phyloP scores from a whole-genome alignment of 1,284 basidiomycete genomes.

The Pseudozyma hubeiensis region DNA sequence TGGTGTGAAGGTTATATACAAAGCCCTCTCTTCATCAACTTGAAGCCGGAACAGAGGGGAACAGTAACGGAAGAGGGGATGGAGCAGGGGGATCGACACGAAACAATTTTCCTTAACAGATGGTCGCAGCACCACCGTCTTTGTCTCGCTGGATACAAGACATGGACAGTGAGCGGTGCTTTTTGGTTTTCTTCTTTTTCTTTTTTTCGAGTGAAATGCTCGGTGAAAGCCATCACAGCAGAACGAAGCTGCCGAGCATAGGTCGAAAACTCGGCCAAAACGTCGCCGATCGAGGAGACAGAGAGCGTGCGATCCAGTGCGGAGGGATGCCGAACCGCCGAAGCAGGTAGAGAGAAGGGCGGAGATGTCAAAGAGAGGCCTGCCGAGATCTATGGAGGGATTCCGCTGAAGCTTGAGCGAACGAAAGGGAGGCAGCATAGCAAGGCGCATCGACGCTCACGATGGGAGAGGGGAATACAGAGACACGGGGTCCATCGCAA shows the following conservation, averaged over 20 bases:
- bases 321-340: slow-evolving; percentile 11
- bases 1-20: slow-evolving; percentile 1
- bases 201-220: background rate
- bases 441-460: slow-evolving; percentile 4
- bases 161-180: background rate
- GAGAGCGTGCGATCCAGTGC: slow-evolving; percentile 16
- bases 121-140: slow-evolving; percentile 5
- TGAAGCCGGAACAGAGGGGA: background rate
- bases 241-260: slow-evolving; percentile 16
- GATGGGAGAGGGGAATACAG: slow-evolving; percentile 30
- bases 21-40: slow-evolving; percentile 1
- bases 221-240: slow-evolving; percentile 11
- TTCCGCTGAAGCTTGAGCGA: slow-evolving; percentile 32
- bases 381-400: slow-evolving; percentile 32
- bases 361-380: slow-evolving; percentile 21
- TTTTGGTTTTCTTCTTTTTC: slow-evolving; percentile 2
- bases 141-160: slow-evolving; percentile 3
- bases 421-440: background rate
- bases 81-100: slow-evolving; percentile 5
- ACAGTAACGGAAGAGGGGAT: too few relatives aligned
- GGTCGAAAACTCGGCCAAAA: background rate
- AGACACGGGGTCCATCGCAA: slow-evolving; percentile 18
- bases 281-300: background rate
- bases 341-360: slow-evolving; percentile 6
- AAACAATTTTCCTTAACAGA: slow-evolving; percentile 3